These are phyloP conservation scores for Globisporangium nodosum DNA, from an alignment of 352 stramenopile species.

Conservation along the genomic window DNA sequence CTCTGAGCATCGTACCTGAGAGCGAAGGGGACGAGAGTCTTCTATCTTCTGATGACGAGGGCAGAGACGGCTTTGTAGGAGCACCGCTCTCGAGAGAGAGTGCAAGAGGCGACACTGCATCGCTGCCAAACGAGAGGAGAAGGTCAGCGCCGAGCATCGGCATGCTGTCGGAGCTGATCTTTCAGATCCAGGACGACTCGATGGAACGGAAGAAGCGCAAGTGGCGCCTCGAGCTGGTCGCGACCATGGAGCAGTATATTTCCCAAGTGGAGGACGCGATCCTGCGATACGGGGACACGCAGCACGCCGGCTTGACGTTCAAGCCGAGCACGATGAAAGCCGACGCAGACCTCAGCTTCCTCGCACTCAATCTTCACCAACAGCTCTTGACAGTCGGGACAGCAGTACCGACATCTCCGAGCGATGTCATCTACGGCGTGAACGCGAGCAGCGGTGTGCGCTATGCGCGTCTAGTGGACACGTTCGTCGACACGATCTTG, in stretches of 20 bases:
- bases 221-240: conserved; percentile 67
- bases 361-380: conserved; percentile 82
- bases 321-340: conserved; percentile 88
- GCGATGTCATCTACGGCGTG: conserved; percentile 39
- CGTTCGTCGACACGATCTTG: conserved; percentile 44
- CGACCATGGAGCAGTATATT: conserved; percentile 79
- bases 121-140: conserved; percentile 16
- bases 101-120: conserved; percentile 9
- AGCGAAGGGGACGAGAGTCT: conserved; percentile 8
- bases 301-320: conserved; percentile 70
- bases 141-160: conserved; percentile 44
- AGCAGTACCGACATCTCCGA: conserved; percentile 54
- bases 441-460: conserved; percentile 25
- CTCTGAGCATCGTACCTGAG: conserved; percentile 33
- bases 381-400: conserved; percentile 77
- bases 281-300: conserved; percentile 57
- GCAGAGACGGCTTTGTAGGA: conserved; percentile 1
- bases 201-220: conserved; percentile 77
- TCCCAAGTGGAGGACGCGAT: conserved; percentile 76
- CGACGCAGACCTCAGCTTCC: conserved; percentile 64
- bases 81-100: conserved; percentile 10
- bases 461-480: conserved; percentile 50
- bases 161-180: conserved; percentile 85
- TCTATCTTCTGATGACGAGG: conserved; percentile 14
- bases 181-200: conserved; percentile 79